phyloP scores from a whole-genome alignment of 2,329 filamentous ascomycete species.

The Cadophora gregata region DNA sequence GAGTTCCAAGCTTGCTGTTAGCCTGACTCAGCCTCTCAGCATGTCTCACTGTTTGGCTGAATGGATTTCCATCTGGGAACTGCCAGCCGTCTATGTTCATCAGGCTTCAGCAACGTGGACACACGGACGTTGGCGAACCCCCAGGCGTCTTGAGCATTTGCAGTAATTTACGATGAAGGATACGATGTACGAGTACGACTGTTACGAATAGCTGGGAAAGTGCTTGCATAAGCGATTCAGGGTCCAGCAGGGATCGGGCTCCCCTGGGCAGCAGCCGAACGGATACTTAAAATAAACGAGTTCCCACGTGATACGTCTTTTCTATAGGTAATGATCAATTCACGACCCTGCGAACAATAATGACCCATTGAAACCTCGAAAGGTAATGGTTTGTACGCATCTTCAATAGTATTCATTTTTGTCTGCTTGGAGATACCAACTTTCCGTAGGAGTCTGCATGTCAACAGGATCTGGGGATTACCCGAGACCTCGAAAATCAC shows the following conservation, averaged over 20 bases:
- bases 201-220: constrained; percentile 7
- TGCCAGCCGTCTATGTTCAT: background rate
- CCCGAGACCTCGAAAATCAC: constrained; percentile 1
- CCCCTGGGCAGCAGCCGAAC: background rate
- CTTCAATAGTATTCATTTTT: background rate
- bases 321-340: no score
- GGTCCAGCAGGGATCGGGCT: constrained; percentile 9
- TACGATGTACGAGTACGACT: constrained; percentile 5
- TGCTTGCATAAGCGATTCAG: constrained; percentile 16
- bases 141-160: no score
- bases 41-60: background rate
- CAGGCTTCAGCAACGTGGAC: background rate
- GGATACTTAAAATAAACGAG: background rate
- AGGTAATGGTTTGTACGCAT: background rate
- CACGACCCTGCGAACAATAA: no score
- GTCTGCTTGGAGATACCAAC: background rate
- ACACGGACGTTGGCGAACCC: background rate
- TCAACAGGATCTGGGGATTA: background rate
- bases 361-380: no score
- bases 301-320: background rate
- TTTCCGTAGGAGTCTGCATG: background rate
- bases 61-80: background rate
- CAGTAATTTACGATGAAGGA: background rate
- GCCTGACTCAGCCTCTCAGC: constrained; percentile 11
- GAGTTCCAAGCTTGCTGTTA: background rate